These are phyloP conservation scores for Dalbergia oliveri DNA, from an alignment of 306 rosid species.

Conservation along the genomic window DNA sequence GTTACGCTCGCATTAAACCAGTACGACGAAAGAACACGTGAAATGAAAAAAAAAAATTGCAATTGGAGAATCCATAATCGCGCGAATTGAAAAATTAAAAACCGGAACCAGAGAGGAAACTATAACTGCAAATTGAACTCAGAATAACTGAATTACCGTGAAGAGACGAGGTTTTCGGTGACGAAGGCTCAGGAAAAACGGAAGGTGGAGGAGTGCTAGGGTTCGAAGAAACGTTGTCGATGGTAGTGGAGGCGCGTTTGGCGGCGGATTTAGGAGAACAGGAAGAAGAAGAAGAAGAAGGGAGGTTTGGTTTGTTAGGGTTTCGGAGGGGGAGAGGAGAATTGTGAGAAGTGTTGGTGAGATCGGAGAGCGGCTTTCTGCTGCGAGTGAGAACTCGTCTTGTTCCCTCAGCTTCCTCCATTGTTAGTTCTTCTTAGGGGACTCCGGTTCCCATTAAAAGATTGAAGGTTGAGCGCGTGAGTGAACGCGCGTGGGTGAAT, in stretches of 20 bases:
- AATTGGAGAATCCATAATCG: not conserved
- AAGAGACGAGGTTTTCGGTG: slow-evolving; percentile 33
- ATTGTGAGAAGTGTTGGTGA: slow-evolving; percentile 61
- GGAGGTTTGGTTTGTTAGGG: slow-evolving; percentile 38
- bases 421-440: slow-evolving; percentile 30
- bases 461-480: not conserved
- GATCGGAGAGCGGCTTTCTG: slow-evolving; percentile 71
- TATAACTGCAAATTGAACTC: not conserved
- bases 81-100: not conserved
- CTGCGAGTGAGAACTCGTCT: slow-evolving; percentile 36
- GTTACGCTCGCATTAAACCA: not conserved
- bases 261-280: not conserved
- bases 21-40: too few species aligned
- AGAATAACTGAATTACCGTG: slow-evolving; percentile 30
- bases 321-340: slow-evolving; percentile 40
- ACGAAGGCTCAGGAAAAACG: slow-evolving; percentile 40
- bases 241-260: slow-evolving; percentile 1
- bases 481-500: not conserved
- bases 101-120: not conserved
- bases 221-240: slow-evolving; percentile 20
- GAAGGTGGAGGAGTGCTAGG: slow-evolving; percentile 44
- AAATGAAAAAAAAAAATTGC: not conserved
- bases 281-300: slow-evolving; percentile 41
- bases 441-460: not conserved
- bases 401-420: slow-evolving; percentile 63